A percentile compares a stretch with the other conserved stretches of the same genome.
Evolutionary conservation across 129 eudicot genomes (phyloP).

Genomic region (Glebionis coronaria): DNA sequence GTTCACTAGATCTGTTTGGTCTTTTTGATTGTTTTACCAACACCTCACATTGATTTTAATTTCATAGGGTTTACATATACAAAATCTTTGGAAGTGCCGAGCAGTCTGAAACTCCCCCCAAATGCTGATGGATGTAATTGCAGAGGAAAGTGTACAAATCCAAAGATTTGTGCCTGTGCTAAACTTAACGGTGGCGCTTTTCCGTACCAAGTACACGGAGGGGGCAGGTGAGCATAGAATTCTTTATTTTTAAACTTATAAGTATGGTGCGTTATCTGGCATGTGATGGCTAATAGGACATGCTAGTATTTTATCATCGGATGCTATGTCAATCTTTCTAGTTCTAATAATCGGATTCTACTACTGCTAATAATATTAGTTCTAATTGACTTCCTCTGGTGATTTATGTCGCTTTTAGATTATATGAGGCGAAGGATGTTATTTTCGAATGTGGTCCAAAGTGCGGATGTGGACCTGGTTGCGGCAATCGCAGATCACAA

Average conservation of each 20-base stretch:
- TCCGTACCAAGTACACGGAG: slow-evolving; percentile 46
- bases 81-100: slow-evolving; percentile 31
- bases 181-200: slow-evolving; percentile 40
- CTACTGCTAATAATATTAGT: neutral
- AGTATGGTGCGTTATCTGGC: no score
- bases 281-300: no score
- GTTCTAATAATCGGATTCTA: no score
- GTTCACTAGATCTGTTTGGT: no score
- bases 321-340: no score
- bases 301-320: no score
- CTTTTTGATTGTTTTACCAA: neutral
- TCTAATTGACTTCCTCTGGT: neutral
- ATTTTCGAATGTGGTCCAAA: slow-evolving; percentile 49
- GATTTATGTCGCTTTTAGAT: slow-evolving; percentile 16
- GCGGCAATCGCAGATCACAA: slow-evolving; percentile 45
- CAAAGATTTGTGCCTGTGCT: slow-evolving; percentile 48
- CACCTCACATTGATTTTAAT: slow-evolving; percentile 1
- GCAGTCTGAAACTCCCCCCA: slow-evolving; percentile 39
- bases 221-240: slow-evolving; percentile 44
- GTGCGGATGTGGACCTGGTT: slow-evolving; percentile 46
- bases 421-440: slow-evolving; percentile 45
- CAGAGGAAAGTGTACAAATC: slow-evolving; percentile 39
- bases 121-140: slow-evolving; percentile 43
- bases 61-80: slow-evolving; percentile 38
- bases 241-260: neutral